These are phyloP conservation scores for Tetrahymena elliotti DNA, from an alignment of 73 alveolate genomes.

Conservation along the genomic window DNA sequence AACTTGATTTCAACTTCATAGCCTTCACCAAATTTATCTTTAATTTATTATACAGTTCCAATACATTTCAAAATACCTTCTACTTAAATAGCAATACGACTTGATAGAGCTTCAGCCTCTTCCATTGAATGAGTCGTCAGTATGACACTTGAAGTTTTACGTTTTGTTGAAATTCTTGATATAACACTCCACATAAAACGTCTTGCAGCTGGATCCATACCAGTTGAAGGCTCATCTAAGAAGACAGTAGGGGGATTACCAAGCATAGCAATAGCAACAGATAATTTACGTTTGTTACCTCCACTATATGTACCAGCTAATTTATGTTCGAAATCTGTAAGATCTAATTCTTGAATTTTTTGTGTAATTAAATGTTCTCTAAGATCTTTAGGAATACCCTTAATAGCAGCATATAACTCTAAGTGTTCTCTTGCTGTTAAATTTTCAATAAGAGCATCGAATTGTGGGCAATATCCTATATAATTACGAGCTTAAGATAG, in stretches of 20 bases:
- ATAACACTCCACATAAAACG: slow-evolving; percentile 97
- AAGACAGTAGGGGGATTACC: slow-evolving; percentile 98
- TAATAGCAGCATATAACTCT: slow-evolving; percentile 85
- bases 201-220: slow-evolving; percentile 98
- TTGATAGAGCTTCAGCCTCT: slow-evolving; percentile 91
- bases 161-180: slow-evolving; percentile 81
- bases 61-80: slow-evolving; percentile 84
- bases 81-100: slow-evolving; percentile 95
- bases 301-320: slow-evolving; percentile 89
- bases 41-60: slow-evolving; percentile 85
- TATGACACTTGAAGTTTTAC: slow-evolving; percentile 82
- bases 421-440: slow-evolving; percentile 93
- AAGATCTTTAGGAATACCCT: slow-evolving; percentile 75
- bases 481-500: slow-evolving; percentile 77
- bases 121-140: slow-evolving; percentile 95
- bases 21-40: slow-evolving; percentile 88
- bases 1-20: slow-evolving; percentile 82
- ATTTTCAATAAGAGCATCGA: slow-evolving; percentile 89
- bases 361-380: slow-evolving; percentile 60
- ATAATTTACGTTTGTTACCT: slow-evolving; percentile 95
- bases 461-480: slow-evolving; percentile 97
- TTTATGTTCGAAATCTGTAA: slow-evolving; percentile 64
- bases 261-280: slow-evolving; percentile 97
- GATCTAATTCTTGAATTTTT: slow-evolving; percentile 80
- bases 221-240: slow-evolving; percentile 98